These are phyloP conservation scores for Globisporangium mamillatum DNA, from an alignment of 352 stramenopile species.

Conservation along the genomic window DNA sequence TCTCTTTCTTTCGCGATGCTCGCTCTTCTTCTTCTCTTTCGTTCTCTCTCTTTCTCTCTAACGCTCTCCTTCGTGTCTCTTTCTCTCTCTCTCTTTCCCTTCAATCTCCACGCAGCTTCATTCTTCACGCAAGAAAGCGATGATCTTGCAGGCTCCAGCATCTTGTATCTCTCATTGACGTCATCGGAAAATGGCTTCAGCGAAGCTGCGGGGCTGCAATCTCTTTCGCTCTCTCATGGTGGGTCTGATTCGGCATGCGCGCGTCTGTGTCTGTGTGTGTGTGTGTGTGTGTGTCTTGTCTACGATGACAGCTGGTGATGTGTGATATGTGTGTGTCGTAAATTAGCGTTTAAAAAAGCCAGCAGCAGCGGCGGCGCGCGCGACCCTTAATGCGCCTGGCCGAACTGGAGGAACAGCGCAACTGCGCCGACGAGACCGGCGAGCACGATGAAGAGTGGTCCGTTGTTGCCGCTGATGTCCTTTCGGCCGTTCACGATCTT, in stretches of 20 bases:
- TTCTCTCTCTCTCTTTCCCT: neutral
- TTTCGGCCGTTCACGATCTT: conserved; percentile 46
- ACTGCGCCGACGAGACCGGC: conserved; percentile 42
- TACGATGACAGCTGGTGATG: neutral
- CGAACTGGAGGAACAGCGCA: conserved; percentile 67
- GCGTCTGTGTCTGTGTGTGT: neutral
- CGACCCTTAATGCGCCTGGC: conserved; percentile 15
- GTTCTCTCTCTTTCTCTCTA: conserved; percentile 7
- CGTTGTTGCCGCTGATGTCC: conserved; percentile 61
- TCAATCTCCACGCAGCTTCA: neutral
- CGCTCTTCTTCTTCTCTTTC: neutral
- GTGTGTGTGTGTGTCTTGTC: conserved; percentile 1
- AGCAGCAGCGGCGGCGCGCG: neutral
- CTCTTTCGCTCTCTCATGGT: conserved; percentile 4
- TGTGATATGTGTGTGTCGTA: conserved; percentile 10
- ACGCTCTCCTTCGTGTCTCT: neutral
- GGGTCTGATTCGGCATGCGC: neutral
- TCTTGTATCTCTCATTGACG: neutral
- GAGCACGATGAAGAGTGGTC: conserved; percentile 49
- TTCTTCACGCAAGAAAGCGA: neutral
- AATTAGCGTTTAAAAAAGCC: conserved; percentile 5
- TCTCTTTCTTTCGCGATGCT: neutral
- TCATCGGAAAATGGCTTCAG: neutral
- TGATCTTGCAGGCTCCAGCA: neutral
- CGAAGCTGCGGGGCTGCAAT: neutral